These are phyloP conservation scores for Capsella rubella DNA, from an alignment of 441 rosid genomes.

Conservation along the genomic window DNA sequence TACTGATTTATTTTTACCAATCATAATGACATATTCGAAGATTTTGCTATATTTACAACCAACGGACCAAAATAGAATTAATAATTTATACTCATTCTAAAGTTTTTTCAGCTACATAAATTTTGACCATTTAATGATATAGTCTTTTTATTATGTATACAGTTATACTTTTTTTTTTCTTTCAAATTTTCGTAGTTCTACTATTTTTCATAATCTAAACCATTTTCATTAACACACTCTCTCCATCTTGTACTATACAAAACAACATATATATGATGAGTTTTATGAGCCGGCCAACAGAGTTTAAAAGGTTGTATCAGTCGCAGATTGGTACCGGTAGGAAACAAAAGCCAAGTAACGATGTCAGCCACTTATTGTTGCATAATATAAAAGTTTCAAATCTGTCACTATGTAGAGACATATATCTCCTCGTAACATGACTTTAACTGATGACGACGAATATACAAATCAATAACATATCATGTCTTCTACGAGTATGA, in stretches of 20 bases:
- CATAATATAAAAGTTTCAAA: neutral
- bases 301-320: neutral
- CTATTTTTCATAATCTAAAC: neutral
- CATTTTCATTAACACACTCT: neutral
- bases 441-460: conserved; percentile 16
- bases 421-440: conserved; percentile 5
- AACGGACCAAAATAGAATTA: neutral
- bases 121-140: neutral
- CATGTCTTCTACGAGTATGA: neutral
- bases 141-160: neutral
- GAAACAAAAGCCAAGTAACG: conserved; percentile 12
- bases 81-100: neutral
- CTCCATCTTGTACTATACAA: neutral
- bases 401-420: neutral
- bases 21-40: neutral
- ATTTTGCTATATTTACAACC: neutral
- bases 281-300: neutral
- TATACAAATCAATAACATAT: neutral
- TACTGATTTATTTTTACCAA: neutral
- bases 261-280: neutral
- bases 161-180: too few relatives aligned
- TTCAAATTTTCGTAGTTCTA: neutral
- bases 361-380: neutral
- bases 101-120: neutral
- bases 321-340: neutral